Evolutionary conservation across 2,329 filamentous ascomycete genomes (phyloP), one percentile per base, ranked within the genome.

Genomic region (Phaeosphaeria sp.): DNA sequence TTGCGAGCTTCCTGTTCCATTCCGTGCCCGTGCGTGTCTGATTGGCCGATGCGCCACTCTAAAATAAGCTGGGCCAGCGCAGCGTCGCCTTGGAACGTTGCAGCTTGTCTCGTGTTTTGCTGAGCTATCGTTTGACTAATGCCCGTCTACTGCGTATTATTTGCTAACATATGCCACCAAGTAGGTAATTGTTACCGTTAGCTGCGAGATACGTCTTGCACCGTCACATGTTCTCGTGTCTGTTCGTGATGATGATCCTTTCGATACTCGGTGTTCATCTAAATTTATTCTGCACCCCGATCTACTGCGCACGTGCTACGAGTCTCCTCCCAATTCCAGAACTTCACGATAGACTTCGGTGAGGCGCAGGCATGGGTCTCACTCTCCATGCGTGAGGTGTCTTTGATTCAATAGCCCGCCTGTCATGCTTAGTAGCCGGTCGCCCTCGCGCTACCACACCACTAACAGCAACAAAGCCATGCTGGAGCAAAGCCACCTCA

Each of bases 11-110:
- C 55, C 53, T 57, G 23, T 51, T 59, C 44, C 50, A 53, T 52
- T 33, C 46, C 33, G 22, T 44, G 59, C 46, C 56, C 55, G 62
- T 54, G 56, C 61, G 42, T 57, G n/a, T 47, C 47, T 62, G 58
- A 67, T 70, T 66, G 63, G 60, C 54, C 50, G 18, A n/a, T 22
- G 62, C 52, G 66, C 66, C 62, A 59, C 66, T 66, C 68, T 68
- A 62, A 58, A 71, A 68, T 66, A 63, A 69, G 66, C 49, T 41
- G 48, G 50, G 51, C 60, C 53, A 46, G 58, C 30, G 46, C 56
- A 60, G 46, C 50, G 59, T 66, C 18, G 43, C 62, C 55, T 62
- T 61, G 62, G 62, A 52, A 63, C 59, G 56, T 63, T 65, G 57
- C 65, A 65, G 46, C 50, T 55, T 44, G 46, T 52, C 50, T 55